A percentile compares a stretch with the other conserved stretches of the same genome.
Evolutionary conservation across 148 eudicot genomes (phyloP).

Genomic region (Cornus florida): DNA sequence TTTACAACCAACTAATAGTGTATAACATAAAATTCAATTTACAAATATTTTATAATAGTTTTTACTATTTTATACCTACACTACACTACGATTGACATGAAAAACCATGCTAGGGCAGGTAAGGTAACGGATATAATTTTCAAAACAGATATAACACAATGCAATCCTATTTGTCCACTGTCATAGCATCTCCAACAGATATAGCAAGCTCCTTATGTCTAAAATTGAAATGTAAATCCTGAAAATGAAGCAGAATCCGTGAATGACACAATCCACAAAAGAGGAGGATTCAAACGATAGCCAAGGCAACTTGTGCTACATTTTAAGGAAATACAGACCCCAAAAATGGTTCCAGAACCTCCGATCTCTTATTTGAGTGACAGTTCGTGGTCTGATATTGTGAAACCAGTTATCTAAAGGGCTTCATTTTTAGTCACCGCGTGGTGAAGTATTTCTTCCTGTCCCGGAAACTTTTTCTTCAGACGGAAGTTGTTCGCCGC

Average conservation of each 20-base stretch:
- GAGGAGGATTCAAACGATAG: neutral
- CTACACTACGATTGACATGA: too few species aligned
- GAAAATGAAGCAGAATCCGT: neutral
- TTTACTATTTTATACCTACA: too few species aligned
- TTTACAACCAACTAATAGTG: too few species aligned
- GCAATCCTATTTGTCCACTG: neutral
- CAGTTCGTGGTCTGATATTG: neutral
- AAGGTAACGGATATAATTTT: too few species aligned
- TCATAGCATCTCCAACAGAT: neutral
- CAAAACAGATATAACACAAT: too few species aligned
- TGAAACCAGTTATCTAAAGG: too few species aligned
- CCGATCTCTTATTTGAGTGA: neutral
- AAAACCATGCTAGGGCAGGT: too few species aligned
- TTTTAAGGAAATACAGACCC: neutral
- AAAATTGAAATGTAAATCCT: neutral
- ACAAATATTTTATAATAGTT: too few species aligned
- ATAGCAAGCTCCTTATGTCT: neutral
- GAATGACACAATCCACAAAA: neutral
- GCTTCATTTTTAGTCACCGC: too few species aligned
- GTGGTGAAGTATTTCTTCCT: neutral
- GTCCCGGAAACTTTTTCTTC: neutral
- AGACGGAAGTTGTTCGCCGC: neutral
- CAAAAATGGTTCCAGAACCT: neutral
- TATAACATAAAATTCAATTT: too few species aligned
- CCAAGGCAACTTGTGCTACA: neutral